phyloP scores from a whole-genome alignment of 192 early-diverging fungal genomes.

The Chytriomyces sp. region DNA sequence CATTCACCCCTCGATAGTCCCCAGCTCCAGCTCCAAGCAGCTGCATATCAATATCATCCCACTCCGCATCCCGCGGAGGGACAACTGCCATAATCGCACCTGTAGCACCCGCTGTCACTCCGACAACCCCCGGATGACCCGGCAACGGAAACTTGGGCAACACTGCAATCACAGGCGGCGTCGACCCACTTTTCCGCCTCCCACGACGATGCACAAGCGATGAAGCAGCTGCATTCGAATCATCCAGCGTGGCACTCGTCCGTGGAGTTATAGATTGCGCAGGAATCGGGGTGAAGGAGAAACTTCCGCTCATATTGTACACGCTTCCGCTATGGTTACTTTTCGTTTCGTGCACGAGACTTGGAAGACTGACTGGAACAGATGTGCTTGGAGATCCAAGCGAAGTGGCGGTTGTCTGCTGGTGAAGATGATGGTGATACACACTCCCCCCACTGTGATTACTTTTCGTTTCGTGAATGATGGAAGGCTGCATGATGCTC shows the following conservation, averaged over 20 bases:
- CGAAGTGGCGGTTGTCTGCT: neutral
- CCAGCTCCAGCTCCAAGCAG: neutral
- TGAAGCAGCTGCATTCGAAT: too few species aligned
- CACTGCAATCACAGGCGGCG: neutral
- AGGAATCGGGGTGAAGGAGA: neutral
- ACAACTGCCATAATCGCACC: constrained; percentile 3
- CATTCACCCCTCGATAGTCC: neutral
- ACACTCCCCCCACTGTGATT: constrained; percentile 14
- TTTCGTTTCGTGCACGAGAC: constrained; percentile 3
- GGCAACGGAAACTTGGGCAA: neutral
- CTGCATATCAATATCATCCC: neutral
- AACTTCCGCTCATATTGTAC: neutral
- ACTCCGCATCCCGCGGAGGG: neutral
- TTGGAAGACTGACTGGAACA: neutral
- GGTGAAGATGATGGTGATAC: constrained; percentile 7
- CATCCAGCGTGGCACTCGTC: neutral
- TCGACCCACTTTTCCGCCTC: neutral
- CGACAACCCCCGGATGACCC: too few species aligned
- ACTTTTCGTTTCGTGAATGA: constrained; percentile 23
- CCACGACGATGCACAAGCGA: neutral
- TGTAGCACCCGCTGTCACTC: too few species aligned
- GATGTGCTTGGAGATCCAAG: neutral
- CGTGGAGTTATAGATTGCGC: neutral
- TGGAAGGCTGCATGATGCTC: neutral
- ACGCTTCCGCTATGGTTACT: constrained; percentile 4